Base-by-base conservation (phyloP, 495 filamentous ascomycete species). In the Paragyromitra xinjiangensis region DNA sequence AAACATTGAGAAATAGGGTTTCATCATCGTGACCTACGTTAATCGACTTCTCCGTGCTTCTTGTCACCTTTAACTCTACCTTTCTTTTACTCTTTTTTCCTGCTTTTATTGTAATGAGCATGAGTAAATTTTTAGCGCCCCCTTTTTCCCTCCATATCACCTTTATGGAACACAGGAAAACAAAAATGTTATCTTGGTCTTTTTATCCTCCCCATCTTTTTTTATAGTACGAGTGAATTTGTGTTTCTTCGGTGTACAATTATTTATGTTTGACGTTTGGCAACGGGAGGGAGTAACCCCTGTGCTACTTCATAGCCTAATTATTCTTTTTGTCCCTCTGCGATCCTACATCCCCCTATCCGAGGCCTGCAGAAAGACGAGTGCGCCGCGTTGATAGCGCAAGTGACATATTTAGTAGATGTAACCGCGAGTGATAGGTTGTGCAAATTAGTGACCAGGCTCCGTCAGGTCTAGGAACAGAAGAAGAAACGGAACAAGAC, bases 71-170 rank as follows among this genome's bases (percentile, higher is more conserved):
- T 16, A 50, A 50, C 16, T 50, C 5, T 19, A 50, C 5, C 14
- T 16, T n/a, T 19, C 37, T 63, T 63, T 63, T 63, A 3, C 11
- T 63, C 9, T 29, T 11, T 3, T 63, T 24, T 24, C 59, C 2
- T 58, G 22, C 55, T 34, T 34, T 39, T 42, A 22, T 63, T 63
- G 59, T 63, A 63, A 63, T 63, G 59, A 63, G 42, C 55, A 24
- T 14, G 55, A 29, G 55, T 58, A 48, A 48, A 29, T 34, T 34
- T 34, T 34, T 34, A 34, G 29, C 29, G 1, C 7, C 1, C 11
- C 7, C 6, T n/a, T 22, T 44, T 42, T 4, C 6, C 29, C 9
- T 58, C 8, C 3, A 3, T 29, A 7, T 8, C 29, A 9, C 14
- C 24, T 58, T 58, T 58, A 58, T 58, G 55, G 55, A 4, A 1